Conservation (phyloP, 2,329 filamentous ascomycete genomes). For the Pseudogymnoascus sp. region DNA sequence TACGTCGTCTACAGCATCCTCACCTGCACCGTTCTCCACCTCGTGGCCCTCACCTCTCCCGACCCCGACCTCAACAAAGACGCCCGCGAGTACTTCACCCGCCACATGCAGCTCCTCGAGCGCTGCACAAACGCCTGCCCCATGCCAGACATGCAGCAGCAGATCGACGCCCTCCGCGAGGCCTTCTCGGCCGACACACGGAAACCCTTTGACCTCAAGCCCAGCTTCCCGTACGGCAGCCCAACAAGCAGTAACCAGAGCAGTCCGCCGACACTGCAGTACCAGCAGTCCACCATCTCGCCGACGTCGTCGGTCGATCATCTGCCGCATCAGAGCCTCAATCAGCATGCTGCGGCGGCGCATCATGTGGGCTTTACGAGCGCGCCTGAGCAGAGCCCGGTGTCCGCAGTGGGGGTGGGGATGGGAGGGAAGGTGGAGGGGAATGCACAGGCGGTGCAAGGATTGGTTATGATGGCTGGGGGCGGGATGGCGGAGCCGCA, state of each 20-base stretch:
- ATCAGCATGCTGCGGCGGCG: constrained; percentile 44
- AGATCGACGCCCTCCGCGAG: constrained; percentile 80
- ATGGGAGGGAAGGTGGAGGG: constrained; percentile 61
- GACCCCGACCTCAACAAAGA: constrained; percentile 81
- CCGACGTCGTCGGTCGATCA: constrained; percentile 29
- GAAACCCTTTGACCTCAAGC: constrained; percentile 82
- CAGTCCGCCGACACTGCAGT: constrained; percentile 21
- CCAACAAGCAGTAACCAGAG: constrained; percentile 36
- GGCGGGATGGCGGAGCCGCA: constrained; percentile 58
- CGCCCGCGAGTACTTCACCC: constrained; percentile 79
- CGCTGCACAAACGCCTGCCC: constrained; percentile 75
- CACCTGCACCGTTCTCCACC: constrained; percentile 84
- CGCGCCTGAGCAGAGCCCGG: constrained; percentile 45
- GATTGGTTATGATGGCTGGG: constrained; percentile 63
- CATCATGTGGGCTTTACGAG: constrained; percentile 60
- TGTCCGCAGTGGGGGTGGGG: constrained; percentile 63
- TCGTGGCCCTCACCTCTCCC: constrained; percentile 89
- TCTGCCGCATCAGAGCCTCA: constrained; percentile 32
- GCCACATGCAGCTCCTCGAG: constrained; percentile 91
- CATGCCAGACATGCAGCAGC: constrained; percentile 80
- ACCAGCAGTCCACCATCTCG: constrained; percentile 20
- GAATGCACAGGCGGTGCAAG: constrained; percentile 66
- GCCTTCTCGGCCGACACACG: constrained; percentile 82
- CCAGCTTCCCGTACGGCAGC: constrained; percentile 79
- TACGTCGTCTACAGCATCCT: constrained; percentile 91